Base-by-base conservation (phyloP, 83 land plant species). In the Diphasiastrum complanatum region DNA sequence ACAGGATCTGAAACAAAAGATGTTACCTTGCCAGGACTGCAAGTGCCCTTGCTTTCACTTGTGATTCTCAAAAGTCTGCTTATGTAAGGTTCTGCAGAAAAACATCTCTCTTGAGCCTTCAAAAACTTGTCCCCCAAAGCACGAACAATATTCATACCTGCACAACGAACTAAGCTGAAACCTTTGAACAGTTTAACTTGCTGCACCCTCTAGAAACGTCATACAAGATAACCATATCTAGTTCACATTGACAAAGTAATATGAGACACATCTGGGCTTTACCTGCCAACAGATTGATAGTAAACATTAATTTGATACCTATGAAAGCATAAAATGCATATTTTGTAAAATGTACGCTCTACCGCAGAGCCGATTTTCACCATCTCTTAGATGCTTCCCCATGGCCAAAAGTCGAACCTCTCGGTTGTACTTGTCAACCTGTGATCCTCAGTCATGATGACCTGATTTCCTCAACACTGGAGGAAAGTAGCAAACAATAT, bases 121-220 rank as follows among this genome's bases (percentile, higher is more conserved):
- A 89, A 56, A 82, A 86, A 95, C 69, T 86, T 89, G 71, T 95
- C 99, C 26, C 99, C 97, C 60, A 95, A 83, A 72, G 81, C 86
- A 33, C 99, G 78, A 33, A 80, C 88, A 64, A 95, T 78, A 59
- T 89, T 95, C 71, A 95, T 66, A 35, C 99, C 99, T 95, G 75
- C 24, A 24, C 32, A 10, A 50, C 61, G 64, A 2, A 16, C 64
- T 24, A 37, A 19, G 23, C 33, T 27, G 24, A 43, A 11, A 5
- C 18, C 35, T 3, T 30, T 19, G 43, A 28, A 10, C 26, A 28
- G 51, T 26, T 14, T 20, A 6, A 43, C 34, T 14, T 5, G 12
- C 45, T 48, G 35, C 14, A 40, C 36, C 12, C 24, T 26, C 25
- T 29, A 4, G 24, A 47, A 5, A 14, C 20, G 45, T 34, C 35